phyloP scores from a whole-genome alignment of 352 stramenopile genomes.

The Phytopythium kandeliae region DNA sequence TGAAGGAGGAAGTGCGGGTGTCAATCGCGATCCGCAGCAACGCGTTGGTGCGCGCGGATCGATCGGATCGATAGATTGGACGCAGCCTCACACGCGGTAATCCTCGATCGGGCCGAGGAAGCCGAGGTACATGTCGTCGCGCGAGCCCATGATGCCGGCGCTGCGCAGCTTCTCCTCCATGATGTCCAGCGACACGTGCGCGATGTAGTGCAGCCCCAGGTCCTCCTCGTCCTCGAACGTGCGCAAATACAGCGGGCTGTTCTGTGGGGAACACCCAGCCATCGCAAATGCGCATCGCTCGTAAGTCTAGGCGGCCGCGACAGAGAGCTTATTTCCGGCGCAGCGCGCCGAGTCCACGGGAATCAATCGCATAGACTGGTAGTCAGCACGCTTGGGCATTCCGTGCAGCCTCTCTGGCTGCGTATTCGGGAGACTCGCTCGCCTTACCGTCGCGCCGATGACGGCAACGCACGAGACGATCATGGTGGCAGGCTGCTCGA shows the following conservation, averaged over 20 bases:
- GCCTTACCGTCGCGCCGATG: slow-evolving; percentile 72
- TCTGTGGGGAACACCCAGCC: slow-evolving; percentile 18
- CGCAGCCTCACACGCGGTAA: slow-evolving; percentile 62
- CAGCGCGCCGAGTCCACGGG: background rate
- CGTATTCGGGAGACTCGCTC: no score
- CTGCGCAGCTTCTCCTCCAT: slow-evolving; percentile 74
- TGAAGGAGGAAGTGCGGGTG: no score
- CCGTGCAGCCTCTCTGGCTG: no score
- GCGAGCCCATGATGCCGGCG: slow-evolving; percentile 37
- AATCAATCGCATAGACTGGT: no score
- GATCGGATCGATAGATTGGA: no score
- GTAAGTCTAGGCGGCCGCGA: background rate
- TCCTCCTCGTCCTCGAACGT: slow-evolving; percentile 83
- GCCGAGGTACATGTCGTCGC: slow-evolving; percentile 85
- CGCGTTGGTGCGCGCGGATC: no score
- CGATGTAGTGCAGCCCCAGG: slow-evolving; percentile 84
- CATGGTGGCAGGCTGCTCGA: no score
- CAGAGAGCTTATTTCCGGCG: no score
- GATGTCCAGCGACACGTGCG: slow-evolving; percentile 79
- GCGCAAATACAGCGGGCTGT: slow-evolving; percentile 78
- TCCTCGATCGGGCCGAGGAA: slow-evolving; percentile 83
- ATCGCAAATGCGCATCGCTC: background rate
- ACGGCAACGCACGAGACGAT: slow-evolving; percentile 74
- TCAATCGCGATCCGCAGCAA: no score
- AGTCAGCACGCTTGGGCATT: background rate